Conservation (phyloP, 208 protist species). For the Trypanosoma brucei region DNA sequence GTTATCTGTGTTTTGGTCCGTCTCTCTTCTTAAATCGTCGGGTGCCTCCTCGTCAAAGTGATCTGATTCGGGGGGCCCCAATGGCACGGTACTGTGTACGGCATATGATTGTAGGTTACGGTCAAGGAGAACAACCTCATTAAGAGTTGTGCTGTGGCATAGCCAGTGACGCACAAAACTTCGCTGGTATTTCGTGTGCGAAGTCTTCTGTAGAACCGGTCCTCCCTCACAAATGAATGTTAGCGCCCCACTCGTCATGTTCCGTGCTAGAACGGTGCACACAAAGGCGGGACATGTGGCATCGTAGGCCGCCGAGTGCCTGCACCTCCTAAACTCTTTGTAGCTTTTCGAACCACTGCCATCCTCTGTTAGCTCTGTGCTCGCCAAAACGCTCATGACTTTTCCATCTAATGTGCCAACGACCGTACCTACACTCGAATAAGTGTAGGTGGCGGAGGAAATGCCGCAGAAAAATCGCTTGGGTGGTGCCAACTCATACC, state of each 20-base stretch:
- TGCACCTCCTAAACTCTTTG: background rate
- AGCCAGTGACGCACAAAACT: constrained; percentile 18
- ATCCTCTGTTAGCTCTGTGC: background rate
- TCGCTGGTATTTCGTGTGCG: constrained; percentile 9
- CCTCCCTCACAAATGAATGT: constrained; percentile 24
- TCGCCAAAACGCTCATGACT: background rate
- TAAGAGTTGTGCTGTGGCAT: constrained; percentile 7
- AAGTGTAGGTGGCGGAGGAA: constrained; percentile 7
- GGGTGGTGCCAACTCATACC: constrained; percentile 11
- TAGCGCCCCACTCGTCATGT: background rate
- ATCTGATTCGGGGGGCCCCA: constrained; percentile 3
- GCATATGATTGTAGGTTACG: constrained; percentile 9
- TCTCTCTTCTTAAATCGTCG: background rate
- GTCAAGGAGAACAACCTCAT: constrained; percentile 18
- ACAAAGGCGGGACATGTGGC: constrained; percentile 5
- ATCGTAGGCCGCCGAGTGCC: constrained; percentile 14
- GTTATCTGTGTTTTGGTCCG: no score
- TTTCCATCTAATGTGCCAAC: constrained; percentile 18
- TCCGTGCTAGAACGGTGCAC: background rate
- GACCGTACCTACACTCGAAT: constrained; percentile 1
- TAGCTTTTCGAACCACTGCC: background rate
- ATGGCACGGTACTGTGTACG: constrained; percentile 11
- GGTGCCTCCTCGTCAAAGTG: background rate
- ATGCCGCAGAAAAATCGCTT: constrained; percentile 5
- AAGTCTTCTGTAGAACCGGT: constrained; percentile 11